Evolutionary conservation across 305 asterid species (phyloP).

Genomic region (Ajuga reptans): DNA sequence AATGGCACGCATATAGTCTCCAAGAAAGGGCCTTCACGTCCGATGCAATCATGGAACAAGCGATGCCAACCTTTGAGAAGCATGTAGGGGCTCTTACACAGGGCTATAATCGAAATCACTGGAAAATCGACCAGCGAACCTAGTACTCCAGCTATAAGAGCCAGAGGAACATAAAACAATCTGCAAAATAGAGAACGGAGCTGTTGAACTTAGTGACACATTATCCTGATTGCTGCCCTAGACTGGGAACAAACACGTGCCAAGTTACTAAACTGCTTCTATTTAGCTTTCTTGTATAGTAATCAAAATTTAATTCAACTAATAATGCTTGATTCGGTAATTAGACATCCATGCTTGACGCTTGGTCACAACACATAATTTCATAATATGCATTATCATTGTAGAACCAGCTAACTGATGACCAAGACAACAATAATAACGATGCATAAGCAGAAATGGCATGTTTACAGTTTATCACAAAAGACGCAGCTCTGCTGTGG

Average conservation of each 20-base stretch:
- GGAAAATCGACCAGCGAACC: conserved; percentile 57
- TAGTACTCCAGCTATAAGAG: conserved; percentile 50
- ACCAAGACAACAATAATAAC: neutral
- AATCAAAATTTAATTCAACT: too few relatives aligned
- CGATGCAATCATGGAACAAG: conserved; percentile 83
- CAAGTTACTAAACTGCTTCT: too few relatives aligned
- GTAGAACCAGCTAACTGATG: neutral
- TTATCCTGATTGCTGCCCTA: neutral
- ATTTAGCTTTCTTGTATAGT: too few relatives aligned
- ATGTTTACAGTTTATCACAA: neutral
- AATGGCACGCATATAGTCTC: conserved; percentile 94
- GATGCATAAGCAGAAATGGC: neutral
- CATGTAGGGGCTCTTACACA: conserved; percentile 71
- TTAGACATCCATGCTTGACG: neutral
- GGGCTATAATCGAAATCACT: conserved; percentile 52
- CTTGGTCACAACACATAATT: neutral
- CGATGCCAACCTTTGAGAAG: conserved; percentile 88
- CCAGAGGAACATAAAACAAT: conserved; percentile 54
- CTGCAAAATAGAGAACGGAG: conserved; percentile 37
- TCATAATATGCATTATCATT: too few relatives aligned
- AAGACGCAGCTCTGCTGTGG: neutral
- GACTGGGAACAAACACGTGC: neutral
- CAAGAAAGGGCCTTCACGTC: conserved; percentile 96
- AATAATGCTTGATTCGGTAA: too few relatives aligned
- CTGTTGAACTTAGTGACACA: neutral